A percentile compares a stretch with the other conserved stretches of the same genome.
Conservation (phyloP, 1,284 basidiomycete species). For the Amylostereum chailletii region DNA sequence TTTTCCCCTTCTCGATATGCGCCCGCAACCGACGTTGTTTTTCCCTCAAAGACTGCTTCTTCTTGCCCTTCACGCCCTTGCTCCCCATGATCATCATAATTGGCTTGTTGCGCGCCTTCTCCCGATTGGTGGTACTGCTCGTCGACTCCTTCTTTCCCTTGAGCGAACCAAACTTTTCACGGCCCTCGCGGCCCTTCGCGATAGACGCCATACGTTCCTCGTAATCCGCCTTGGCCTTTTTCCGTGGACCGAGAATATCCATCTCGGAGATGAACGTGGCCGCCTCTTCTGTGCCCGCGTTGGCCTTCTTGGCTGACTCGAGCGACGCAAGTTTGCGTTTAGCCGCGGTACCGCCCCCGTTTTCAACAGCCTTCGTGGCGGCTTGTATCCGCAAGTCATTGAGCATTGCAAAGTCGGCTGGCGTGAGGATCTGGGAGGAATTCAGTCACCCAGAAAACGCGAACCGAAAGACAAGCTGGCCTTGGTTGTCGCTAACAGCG, state of each 20-base stretch:
- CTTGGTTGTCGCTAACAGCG: constrained; percentile 73
- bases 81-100: constrained; percentile 88
- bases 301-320: constrained; percentile 57
- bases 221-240: constrained; percentile 92
- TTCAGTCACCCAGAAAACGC: constrained; percentile 1
- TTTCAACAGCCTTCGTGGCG: constrained; percentile 66
- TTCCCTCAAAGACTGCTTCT: constrained; percentile 80
- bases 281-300: constrained; percentile 34
- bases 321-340: constrained; percentile 83
- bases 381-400: constrained; percentile 85
- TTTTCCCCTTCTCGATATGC: constrained; percentile 68
- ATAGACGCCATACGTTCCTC: constrained; percentile 92
- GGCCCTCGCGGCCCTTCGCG: constrained; percentile 87
- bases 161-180: constrained; percentile 88
- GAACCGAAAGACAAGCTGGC: constrained; percentile 25
- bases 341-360: constrained; percentile 65
- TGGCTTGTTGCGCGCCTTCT: constrained; percentile 88
- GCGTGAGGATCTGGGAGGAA: constrained; percentile 78
- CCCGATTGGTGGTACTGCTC: constrained; percentile 81
- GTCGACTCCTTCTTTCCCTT: constrained; percentile 77
- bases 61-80: constrained; percentile 72
- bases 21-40: constrained; percentile 74
- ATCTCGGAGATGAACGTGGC: constrained; percentile 79
- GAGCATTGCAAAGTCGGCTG: constrained; percentile 92
- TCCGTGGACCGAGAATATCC: constrained; percentile 90